These are phyloP conservation scores for Ustilago loliicola DNA, from an alignment of 1,284 basidiomycete genomes.

Conservation along the genomic window DNA sequence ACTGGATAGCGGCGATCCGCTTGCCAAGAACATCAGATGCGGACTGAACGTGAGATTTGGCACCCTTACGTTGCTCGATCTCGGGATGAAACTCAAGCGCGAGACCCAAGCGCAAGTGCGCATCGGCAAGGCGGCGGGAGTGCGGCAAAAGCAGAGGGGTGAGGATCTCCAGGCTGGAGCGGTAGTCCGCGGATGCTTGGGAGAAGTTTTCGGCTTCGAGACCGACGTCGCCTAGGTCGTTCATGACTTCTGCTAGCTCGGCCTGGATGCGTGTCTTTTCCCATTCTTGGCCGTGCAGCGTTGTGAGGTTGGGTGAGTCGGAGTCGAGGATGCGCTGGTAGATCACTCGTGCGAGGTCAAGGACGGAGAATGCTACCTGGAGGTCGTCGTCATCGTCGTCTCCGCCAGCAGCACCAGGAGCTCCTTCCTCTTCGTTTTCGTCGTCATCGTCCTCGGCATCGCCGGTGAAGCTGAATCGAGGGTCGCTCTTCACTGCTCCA, in stretches of 20 bases:
- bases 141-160: slow-evolving; percentile 57
- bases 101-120: slow-evolving; percentile 65
- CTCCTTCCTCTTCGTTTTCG: slow-evolving; percentile 52
- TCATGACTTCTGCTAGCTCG: slow-evolving; percentile 67
- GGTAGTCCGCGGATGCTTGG: slow-evolving; percentile 66
- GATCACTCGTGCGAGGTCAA: slow-evolving; percentile 65
- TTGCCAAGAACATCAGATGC: slow-evolving; percentile 51
- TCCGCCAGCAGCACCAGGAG: slow-evolving; percentile 33
- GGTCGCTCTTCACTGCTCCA: slow-evolving; percentile 40
- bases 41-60: slow-evolving; percentile 55
- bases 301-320: slow-evolving; percentile 34
- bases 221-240: slow-evolving; percentile 68
- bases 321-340: slow-evolving; percentile 57
- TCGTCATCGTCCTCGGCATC: slow-evolving; percentile 63
- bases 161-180: slow-evolving; percentile 52
- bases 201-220: slow-evolving; percentile 69
- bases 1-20: slow-evolving; percentile 53
- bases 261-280: slow-evolving; percentile 44
- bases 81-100: slow-evolving; percentile 69
- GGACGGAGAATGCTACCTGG: slow-evolving; percentile 62
- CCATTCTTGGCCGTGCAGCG: slow-evolving; percentile 57
- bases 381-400: slow-evolving; percentile 66
- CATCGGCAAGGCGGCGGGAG: slow-evolving; percentile 67
- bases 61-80: slow-evolving; percentile 43
- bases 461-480: slow-evolving; percentile 62